These are phyloP conservation scores for Tubosaeta brunneosetosa DNA, from an alignment of 768 basidiomycete species.

Conservation along the genomic window DNA sequence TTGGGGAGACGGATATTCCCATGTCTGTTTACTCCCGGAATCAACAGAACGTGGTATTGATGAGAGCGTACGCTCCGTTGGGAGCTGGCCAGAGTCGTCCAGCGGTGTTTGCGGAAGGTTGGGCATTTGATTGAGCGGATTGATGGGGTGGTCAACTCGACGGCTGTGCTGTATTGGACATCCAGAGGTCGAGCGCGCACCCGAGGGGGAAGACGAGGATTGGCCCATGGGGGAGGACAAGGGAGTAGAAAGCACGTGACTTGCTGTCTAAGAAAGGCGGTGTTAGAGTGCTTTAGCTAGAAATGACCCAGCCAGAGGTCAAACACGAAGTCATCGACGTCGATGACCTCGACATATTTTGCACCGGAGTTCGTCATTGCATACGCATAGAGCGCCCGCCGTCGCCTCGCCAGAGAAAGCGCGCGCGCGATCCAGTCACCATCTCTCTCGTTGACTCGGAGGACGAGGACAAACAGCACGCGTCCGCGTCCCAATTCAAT, in stretches of 20 bases:
- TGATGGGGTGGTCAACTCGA: slow-evolving; percentile 63
- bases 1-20: slow-evolving; percentile 98
- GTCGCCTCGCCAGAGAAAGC: slow-evolving; percentile 13
- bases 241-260: slow-evolving; percentile 11
- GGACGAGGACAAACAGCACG: slow-evolving; percentile 2
- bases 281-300: neutral
- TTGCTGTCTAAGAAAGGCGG: neutral
- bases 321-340: slow-evolving; percentile 24
- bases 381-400: slow-evolving; percentile 13
- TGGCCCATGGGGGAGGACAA: slow-evolving; percentile 14
- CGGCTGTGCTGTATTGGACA: slow-evolving; percentile 55
- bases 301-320: neutral
- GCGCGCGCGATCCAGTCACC: slow-evolving; percentile 1
- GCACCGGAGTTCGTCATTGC: slow-evolving; percentile 15
- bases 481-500: slow-evolving; percentile 6
- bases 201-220: slow-evolving; percentile 13
- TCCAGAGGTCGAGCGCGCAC: slow-evolving; percentile 12
- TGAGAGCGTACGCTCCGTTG: slow-evolving; percentile 70
- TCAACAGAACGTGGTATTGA: slow-evolving; percentile 73
- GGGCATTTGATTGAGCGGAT: slow-evolving; percentile 86
- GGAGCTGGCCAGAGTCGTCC: slow-evolving; percentile 56
- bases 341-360: slow-evolving; percentile 21
- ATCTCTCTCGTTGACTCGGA: slow-evolving; percentile 18
- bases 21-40: slow-evolving; percentile 34
- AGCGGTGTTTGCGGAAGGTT: slow-evolving; percentile 61